phyloP scores from a whole-genome alignment of 495 filamentous ascomycete species.

The Aspergillus sclerotiicarbonarius region DNA sequence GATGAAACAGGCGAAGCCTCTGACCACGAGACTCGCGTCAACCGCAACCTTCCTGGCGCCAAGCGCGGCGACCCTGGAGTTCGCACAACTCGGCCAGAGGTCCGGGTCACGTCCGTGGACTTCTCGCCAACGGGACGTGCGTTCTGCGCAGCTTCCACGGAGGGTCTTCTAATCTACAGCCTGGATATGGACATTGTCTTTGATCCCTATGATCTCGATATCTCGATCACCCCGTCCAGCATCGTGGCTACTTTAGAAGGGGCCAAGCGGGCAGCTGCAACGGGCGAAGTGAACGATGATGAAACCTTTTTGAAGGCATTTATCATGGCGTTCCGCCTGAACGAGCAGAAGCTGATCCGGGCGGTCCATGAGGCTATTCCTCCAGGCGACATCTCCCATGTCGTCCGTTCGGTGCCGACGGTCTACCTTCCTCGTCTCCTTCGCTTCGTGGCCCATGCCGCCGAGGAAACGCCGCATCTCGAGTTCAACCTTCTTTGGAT shows the following conservation, averaged over 20 bases:
- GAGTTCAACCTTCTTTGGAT: slow-evolving; percentile 95
- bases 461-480: slow-evolving; percentile 87
- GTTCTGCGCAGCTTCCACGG: slow-evolving; percentile 93
- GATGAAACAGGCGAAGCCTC: slow-evolving; percentile 86
- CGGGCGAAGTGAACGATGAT: slow-evolving; percentile 43
- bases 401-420: slow-evolving; percentile 73
- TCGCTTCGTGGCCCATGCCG: slow-evolving; percentile 79
- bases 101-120: slow-evolving; percentile 78
- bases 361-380: slow-evolving; percentile 85
- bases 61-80: slow-evolving; percentile 79
- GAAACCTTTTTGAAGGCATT: slow-evolving; percentile 86
- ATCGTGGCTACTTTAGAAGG: slow-evolving; percentile 71
- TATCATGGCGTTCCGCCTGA: slow-evolving; percentile 95
- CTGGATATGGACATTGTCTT: slow-evolving; percentile 76
- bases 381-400: slow-evolving; percentile 67
- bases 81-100: slow-evolving; percentile 72
- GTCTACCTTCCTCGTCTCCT: slow-evolving; percentile 84
- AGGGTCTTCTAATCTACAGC: slow-evolving; percentile 89
- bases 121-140: slow-evolving; percentile 86
- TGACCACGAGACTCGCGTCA: slow-evolving; percentile 80
- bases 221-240: slow-evolving; percentile 80
- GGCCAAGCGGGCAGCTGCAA: slow-evolving; percentile 31
- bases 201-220: slow-evolving; percentile 93
- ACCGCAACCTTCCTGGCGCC: slow-evolving; percentile 81
- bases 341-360: slow-evolving; percentile 72